Evolutionary conservation across 306 rosid species (phyloP).

Genomic region (Castanea mollissima): DNA sequence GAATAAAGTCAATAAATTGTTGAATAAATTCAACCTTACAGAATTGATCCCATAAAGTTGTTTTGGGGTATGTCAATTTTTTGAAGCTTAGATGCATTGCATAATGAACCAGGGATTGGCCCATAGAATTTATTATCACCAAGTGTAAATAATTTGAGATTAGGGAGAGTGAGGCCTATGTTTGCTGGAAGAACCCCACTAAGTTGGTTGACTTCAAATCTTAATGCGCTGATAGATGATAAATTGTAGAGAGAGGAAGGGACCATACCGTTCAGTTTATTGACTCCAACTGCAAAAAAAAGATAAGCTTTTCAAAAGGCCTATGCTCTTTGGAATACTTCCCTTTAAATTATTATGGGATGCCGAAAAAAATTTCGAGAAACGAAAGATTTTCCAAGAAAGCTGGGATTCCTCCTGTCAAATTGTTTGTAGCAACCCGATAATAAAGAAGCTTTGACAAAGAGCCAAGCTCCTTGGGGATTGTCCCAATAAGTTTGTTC

Average conservation of each 20-base stretch:
- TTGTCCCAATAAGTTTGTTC: slow-evolving; percentile 2
- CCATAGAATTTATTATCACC: slow-evolving; percentile 1
- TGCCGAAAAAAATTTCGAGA: not conserved
- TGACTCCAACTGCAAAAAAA: not conserved
- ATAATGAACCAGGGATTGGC: not conserved
- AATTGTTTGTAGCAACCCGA: not conserved
- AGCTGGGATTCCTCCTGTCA: slow-evolving; percentile 11
- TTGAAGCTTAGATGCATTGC: not conserved
- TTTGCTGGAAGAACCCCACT: not conserved
- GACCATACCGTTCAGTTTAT: slow-evolving; percentile 16
- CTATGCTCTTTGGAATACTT: not conserved
- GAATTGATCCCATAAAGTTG: not conserved
- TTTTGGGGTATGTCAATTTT: not conserved
- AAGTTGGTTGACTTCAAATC: not conserved
- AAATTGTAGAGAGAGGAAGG: slow-evolving; percentile 31
- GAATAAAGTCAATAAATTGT: too few relatives aligned
- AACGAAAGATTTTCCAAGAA: slow-evolving; percentile 17
- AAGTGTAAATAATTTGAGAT: not conserved
- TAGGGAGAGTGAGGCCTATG: slow-evolving; percentile 1
- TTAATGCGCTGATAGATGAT: not conserved
- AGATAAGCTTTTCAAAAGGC: not conserved
- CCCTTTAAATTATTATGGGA: slow-evolving; percentile 5
- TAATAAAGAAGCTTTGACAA: not conserved
- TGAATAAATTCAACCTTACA: too few relatives aligned
- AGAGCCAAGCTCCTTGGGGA: slow-evolving; percentile 8